Conservation (phyloP, 768 basidiomycete genomes). For the Hebeloma cylindrosporum region DNA sequence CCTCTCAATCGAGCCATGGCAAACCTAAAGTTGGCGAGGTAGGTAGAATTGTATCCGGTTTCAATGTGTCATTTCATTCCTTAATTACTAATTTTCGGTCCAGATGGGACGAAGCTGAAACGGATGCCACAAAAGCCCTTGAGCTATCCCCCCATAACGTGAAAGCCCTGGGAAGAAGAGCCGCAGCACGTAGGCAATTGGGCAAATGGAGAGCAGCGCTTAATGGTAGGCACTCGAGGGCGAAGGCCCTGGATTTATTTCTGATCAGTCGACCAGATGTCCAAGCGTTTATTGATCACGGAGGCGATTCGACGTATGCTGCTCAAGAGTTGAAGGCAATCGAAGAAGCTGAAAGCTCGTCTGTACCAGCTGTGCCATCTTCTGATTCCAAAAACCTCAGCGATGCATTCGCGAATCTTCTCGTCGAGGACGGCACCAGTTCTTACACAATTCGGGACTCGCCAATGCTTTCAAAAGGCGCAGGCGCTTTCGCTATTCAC, state of each 20-base stretch:
- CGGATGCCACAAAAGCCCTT: neutral
- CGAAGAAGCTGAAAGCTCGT: neutral
- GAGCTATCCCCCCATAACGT: neutral
- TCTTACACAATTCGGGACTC: neutral
- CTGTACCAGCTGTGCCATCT: neutral
- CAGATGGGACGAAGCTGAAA: neutral
- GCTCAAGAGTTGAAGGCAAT: neutral
- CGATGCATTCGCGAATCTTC: neutral
- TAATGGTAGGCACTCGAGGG: neutral
- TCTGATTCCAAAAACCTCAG: neutral
- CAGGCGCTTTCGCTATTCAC: neutral
- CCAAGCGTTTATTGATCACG: neutral
- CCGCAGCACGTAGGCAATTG: neutral
- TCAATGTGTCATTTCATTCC: neutral
- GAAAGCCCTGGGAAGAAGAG: neutral
- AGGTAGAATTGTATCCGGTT: neutral
- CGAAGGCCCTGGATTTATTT: too few relatives aligned
- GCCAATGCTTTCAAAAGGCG: neutral
- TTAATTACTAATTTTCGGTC: neutral
- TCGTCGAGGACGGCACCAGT: neutral
- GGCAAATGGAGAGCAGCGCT: neutral
- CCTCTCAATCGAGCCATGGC: neutral
- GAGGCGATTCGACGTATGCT: neutral
- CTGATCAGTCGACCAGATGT: neutral
- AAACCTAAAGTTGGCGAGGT: neutral